These are phyloP conservation scores for Wakefieldia striispora DNA, from an alignment of 768 basidiomycete species.

Conservation along the genomic window DNA sequence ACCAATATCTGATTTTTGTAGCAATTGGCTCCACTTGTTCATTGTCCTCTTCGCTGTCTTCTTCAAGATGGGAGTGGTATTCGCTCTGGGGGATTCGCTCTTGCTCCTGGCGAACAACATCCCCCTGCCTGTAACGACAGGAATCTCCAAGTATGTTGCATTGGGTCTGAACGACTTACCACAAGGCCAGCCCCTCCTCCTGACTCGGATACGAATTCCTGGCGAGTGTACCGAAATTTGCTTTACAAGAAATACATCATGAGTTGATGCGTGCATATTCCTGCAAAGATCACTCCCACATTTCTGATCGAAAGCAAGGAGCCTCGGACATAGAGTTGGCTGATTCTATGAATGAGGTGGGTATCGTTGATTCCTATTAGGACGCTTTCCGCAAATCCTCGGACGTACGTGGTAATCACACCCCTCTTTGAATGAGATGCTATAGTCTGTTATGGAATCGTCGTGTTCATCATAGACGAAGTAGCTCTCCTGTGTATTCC, in stretches of 20 bases:
- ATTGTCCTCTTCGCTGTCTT: slow-evolving; percentile 3
- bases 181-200: slow-evolving; percentile 21
- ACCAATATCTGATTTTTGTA: slow-evolving; percentile 45
- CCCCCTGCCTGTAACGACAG: slow-evolving; percentile 43
- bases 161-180: slow-evolving; percentile 11
- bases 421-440: slow-evolving; percentile 68
- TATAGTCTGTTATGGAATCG: slow-evolving; percentile 45
- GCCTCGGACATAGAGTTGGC: slow-evolving; percentile 55
- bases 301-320: slow-evolving; percentile 68
- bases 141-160: neutral
- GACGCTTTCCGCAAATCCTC: neutral
- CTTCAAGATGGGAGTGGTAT: slow-evolving; percentile 46
- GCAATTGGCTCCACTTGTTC: slow-evolving; percentile 7
- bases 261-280: slow-evolving; percentile 4
- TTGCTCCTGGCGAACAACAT: slow-evolving; percentile 49
- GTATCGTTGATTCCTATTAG: neutral
- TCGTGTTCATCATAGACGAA: slow-evolving; percentile 48
- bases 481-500: slow-evolving; percentile 79
- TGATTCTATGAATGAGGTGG: slow-evolving; percentile 23
- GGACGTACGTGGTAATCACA: slow-evolving; percentile 45
- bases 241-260: slow-evolving; percentile 35
- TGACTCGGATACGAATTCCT: slow-evolving; percentile 39
- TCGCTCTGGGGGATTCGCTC: slow-evolving; percentile 50
- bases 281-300: slow-evolving; percentile 34
- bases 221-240: slow-evolving; percentile 63